phyloP scores from a whole-genome alignment of 176 grass and related monocot species.

The Carex myosuroides region DNA sequence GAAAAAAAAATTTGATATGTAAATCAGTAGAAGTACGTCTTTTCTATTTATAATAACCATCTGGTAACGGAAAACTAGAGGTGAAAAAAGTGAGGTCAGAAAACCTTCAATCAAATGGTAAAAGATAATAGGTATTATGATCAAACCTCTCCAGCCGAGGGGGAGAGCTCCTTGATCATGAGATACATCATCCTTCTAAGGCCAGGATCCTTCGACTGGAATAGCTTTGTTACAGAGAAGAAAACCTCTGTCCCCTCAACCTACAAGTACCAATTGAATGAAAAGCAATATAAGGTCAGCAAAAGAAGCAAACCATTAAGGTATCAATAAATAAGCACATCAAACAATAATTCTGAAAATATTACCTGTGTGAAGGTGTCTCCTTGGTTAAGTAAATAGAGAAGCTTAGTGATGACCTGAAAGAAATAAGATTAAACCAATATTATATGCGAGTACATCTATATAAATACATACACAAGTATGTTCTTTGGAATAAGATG shows the following conservation, averaged over 20 bases:
- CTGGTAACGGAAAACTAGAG: not conserved
- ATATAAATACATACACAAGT: not conserved
- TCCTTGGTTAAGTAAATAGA: constrained; percentile 98
- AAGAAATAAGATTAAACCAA: constrained; percentile 3
- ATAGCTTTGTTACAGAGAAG: constrained; percentile 91
- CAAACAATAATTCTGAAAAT: not conserved
- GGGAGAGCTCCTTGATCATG: constrained; percentile 98
- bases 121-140: not conserved
- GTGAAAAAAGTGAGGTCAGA: not conserved
- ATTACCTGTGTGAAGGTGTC: constrained; percentile 93
- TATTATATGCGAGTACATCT: not conserved
- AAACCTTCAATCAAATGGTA: not conserved
- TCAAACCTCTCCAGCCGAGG: constrained; percentile 81
- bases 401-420: constrained; percentile 96
- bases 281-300: not conserved
- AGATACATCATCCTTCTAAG: constrained; percentile 99
- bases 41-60: not conserved
- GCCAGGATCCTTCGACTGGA: constrained; percentile 91
- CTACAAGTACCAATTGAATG: constrained; percentile 33
- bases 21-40: not conserved
- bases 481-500: not conserved
- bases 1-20: not conserved
- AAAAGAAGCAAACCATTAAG: not conserved
- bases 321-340: not conserved
- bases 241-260: constrained; percentile 94